Conservation (phyloP, 2,329 filamentous ascomycete genomes). For the Colletotrichum lentis region DNA sequence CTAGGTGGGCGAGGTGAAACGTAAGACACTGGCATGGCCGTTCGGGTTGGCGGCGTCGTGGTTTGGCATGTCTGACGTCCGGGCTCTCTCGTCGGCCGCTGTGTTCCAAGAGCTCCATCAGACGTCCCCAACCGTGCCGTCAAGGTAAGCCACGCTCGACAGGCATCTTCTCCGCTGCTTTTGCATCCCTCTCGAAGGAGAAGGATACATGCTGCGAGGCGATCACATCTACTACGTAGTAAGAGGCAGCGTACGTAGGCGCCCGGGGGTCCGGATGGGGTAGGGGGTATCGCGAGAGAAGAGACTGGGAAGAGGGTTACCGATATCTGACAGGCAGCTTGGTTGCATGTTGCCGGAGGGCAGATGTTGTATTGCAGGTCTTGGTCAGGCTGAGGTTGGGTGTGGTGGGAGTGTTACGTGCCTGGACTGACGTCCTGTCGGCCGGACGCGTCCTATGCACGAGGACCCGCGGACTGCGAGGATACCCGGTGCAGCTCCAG, state of each 20-base stretch:
- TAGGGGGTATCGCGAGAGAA: background rate
- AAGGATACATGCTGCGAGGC: background rate
- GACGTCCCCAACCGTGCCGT: background rate
- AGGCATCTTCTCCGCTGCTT: background rate
- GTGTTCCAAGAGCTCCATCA: background rate
- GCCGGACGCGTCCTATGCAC: slow-evolving; percentile 7
- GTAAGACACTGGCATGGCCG: background rate
- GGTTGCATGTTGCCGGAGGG: background rate
- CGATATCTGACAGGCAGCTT: slow-evolving; percentile 1
- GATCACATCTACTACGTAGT: no score
- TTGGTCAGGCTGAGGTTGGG: background rate
- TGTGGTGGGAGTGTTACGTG: background rate
- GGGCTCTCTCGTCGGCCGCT: background rate
- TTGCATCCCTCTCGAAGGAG: background rate
- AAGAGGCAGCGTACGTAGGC: slow-evolving; percentile 4
- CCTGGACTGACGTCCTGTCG: background rate
- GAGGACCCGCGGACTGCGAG: slow-evolving; percentile 9
- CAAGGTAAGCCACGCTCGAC: background rate
- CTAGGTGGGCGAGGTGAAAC: background rate
- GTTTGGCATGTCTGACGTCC: background rate
- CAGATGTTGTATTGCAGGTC: background rate
- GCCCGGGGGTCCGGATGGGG: background rate
- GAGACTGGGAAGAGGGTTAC: background rate
- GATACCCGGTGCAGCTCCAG: background rate
- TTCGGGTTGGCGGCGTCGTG: background rate